Evolutionary conservation across 2,329 filamentous ascomycete species (phyloP).

Genomic region (Botrytis hyacinthi): DNA sequence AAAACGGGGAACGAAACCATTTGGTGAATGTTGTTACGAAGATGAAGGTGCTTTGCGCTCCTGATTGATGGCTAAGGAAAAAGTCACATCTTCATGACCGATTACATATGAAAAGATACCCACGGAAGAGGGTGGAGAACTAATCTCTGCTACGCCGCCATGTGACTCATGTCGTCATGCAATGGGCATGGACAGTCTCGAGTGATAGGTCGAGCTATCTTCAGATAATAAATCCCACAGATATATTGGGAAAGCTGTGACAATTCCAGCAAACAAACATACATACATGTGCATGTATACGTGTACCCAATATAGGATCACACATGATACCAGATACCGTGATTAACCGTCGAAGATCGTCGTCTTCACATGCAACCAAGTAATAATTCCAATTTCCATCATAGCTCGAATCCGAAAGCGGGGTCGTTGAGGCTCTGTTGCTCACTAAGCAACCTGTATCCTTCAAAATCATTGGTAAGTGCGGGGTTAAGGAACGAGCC

Average conservation of each 20-base stretch:
- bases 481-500: background rate
- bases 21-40: conserved; percentile 63
- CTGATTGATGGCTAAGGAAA: conserved; percentile 29
- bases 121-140: background rate
- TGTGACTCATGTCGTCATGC: background rate
- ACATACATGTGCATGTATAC: background rate
- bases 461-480: background rate
- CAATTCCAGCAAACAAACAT: background rate
- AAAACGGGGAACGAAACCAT: conserved; percentile 59
- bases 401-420: background rate
- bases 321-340: background rate
- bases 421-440: conserved; percentile 5
- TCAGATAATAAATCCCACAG: background rate
- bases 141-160: background rate
- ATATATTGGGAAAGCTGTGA: background rate
- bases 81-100: background rate
- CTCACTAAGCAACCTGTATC: background rate
- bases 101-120: conserved; percentile 1
- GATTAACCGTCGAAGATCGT: conserved; percentile 2
- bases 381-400: background rate
- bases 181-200: background rate
- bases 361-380: background rate
- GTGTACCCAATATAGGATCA: background rate
- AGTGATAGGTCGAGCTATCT: background rate
- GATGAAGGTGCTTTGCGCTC: conserved; percentile 59